Conservation (phyloP, 2,329 filamentous ascomycete genomes). For the Colletotrichum sp. region DNA sequence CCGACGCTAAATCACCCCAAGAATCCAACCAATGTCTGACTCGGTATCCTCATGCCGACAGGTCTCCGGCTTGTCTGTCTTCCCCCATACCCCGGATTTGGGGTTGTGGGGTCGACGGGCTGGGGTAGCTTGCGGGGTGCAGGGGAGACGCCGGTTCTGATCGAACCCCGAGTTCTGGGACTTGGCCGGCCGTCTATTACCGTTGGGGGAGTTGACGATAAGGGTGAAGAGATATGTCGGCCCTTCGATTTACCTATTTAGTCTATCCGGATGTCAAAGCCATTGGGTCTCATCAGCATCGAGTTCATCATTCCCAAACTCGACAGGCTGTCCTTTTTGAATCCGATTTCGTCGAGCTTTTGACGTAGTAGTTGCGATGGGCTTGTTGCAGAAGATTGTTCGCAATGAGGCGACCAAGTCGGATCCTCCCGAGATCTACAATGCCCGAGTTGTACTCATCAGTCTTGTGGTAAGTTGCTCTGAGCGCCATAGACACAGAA, state of each 20-base stretch:
- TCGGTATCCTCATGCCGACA: background rate
- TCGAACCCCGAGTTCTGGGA: background rate
- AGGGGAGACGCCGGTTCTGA: background rate
- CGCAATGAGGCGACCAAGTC: conserved; percentile 67
- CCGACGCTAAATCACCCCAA: background rate
- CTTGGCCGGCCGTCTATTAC: background rate
- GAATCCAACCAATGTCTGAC: background rate
- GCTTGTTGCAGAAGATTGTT: conserved; percentile 40
- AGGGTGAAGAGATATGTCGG: background rate
- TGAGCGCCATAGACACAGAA: background rate
- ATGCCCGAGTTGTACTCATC: conserved; percentile 70
- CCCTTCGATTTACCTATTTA: background rate
- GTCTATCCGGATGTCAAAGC: background rate
- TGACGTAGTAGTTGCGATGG: background rate
- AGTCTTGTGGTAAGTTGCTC: conserved; percentile 56
- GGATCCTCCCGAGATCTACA: conserved; percentile 72
- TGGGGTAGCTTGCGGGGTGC: background rate
- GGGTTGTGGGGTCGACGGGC: background rate
- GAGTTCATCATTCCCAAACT: background rate
- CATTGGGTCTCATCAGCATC: background rate
- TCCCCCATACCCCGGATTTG: background rate
- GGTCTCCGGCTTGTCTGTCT: background rate
- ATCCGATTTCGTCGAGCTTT: background rate
- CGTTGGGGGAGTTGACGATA: background rate
- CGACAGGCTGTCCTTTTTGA: background rate